Base-by-base conservation (phyloP, 345 rosid species). In the Excoecaria cochinchinensis region DNA sequence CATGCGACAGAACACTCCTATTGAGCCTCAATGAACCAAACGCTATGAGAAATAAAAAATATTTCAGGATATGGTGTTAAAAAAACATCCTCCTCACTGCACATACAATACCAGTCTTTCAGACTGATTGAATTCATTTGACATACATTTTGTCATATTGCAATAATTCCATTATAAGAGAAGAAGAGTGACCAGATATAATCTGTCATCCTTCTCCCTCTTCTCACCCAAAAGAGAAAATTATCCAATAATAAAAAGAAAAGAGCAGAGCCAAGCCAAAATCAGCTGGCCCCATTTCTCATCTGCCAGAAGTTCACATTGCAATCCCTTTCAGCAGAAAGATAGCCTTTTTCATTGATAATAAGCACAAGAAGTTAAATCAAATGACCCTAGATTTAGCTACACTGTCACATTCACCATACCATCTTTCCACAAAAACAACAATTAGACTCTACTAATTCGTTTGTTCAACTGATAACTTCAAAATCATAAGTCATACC, bases 401-500 rank as follows among this genome's bases (percentile, higher is more conserved):
- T 52, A 36, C 11, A 36, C 40, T 13, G 11, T 39, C 50, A 40
- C 1, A 39, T 65, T 65, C 24, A 6, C 9, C n/a, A 36, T 62
- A 16, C 24, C 3, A 10, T 16, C 31, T 15, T 16, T 36, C 25
- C 21, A 39, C 1, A 25, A 4, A 24, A 11, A 5, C 64, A 59
- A 6, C 39, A 59, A 22, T 11, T 24, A 59, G 9, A 59, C 4
- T 36, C 64, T 24, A 59, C 8, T 44, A 59, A 3, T 16, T 25
- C 39, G 9, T 38, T 3, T 19, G 69, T 8, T 40, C 69, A 9
- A 46, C 6, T 7, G 24, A n/a, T 40, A 69, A 31, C 16, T 0
- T 56, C 60, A 15, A 55, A 57, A 48, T 66, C 65, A 31, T 7
- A 4, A 59, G 3, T 39, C 89, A 78, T 82, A 90, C 94, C 94